These are phyloP conservation scores for Ceriops zippeliana DNA, from an alignment of 345 rosid species.

Conservation along the genomic window DNA sequence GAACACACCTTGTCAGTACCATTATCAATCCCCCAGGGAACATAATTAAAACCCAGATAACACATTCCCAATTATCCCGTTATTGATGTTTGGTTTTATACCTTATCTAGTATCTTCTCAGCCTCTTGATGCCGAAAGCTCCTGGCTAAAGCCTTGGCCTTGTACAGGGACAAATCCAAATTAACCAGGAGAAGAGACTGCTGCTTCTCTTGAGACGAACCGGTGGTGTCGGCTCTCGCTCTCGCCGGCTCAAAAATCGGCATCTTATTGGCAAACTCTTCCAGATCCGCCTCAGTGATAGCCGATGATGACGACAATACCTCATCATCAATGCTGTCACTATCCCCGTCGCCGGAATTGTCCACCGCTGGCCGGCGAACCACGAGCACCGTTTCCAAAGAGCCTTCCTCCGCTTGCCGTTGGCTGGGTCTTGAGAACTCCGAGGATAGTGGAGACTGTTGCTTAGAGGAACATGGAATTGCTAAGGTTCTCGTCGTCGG, in stretches of 20 bases:
- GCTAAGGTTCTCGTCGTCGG: slow-evolving; percentile 27
- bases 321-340: slow-evolving; percentile 11
- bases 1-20: not conserved
- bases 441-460: slow-evolving; percentile 16
- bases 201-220: slow-evolving; percentile 43
- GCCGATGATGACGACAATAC: slow-evolving; percentile 43
- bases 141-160: slow-evolving; percentile 61
- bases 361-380: slow-evolving; percentile 75
- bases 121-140: slow-evolving; percentile 58
- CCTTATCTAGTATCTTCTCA: slow-evolving; percentile 69
- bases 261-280: slow-evolving; percentile 73
- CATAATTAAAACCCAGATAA: no score
- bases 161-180: slow-evolving; percentile 81
- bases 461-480: slow-evolving; percentile 20
- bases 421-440: slow-evolving; percentile 8
- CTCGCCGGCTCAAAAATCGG: slow-evolving; percentile 84
- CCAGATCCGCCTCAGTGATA: slow-evolving; percentile 55
- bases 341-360: slow-evolving; percentile 32
- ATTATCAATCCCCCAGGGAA: not conserved
- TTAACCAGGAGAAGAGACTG: slow-evolving; percentile 53
- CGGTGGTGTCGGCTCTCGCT: slow-evolving; percentile 40
- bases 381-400: slow-evolving; percentile 36
- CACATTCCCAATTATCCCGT: not conserved
- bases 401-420: slow-evolving; percentile 13
- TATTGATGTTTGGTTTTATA: slow-evolving; percentile 14